Base-by-base conservation (phyloP, 192 early-diverging fungal genomes). In the Glomus cerebriforme region DNA sequence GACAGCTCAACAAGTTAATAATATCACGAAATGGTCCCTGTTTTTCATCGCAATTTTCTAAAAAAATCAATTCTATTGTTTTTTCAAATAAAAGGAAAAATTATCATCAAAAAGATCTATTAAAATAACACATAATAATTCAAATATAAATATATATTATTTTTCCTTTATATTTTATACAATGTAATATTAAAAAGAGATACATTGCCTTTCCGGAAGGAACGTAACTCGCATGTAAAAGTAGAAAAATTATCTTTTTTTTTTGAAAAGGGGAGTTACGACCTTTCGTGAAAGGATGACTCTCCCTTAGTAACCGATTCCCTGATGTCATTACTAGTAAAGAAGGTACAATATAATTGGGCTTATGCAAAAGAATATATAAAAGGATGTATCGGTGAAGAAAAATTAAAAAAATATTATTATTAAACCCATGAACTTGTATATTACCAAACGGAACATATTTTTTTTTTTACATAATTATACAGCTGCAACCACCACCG, bases 381-480 rank as follows among this genome's bases (percentile, higher is more conserved):
- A 54, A 22, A 54, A 54, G 19, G 49, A 22, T 54, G 49, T 54
- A 43, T 43, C 22, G 47, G 4, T 49, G 49, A 54, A 54, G 49
- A 54, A 54, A 54, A 54, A 54, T 22, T 54, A 22, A 54, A 54
- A 22, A 54, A 22, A 54, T 22, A 54, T 22, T 54, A 22, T 22
- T 54, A 54, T 22, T 54, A 54, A 54, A 54, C 49, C 47, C 49
- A 54, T 17, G 19, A 54, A 54, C 49, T 54, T 19, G 17, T 22
- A 54, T 54, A 22, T 54, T 54, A 54, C 49, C 17, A 54, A 54
- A 54, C 49, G 49, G 49, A 17, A 54, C 17, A 6, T 43, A 9
- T 43, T 43, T n/a, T 24, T n/a, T 37, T 68, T 63, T 76, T 76
- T 76, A 76, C 74, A 76, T 76, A 49, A 76, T 37, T 22, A 37